Percentiles rank a stretch among this genome's conserved stretches.
Evolutionary conservation across 768 basidiomycete genomes (phyloP).

Genomic region (Podaxis sp.): DNA sequence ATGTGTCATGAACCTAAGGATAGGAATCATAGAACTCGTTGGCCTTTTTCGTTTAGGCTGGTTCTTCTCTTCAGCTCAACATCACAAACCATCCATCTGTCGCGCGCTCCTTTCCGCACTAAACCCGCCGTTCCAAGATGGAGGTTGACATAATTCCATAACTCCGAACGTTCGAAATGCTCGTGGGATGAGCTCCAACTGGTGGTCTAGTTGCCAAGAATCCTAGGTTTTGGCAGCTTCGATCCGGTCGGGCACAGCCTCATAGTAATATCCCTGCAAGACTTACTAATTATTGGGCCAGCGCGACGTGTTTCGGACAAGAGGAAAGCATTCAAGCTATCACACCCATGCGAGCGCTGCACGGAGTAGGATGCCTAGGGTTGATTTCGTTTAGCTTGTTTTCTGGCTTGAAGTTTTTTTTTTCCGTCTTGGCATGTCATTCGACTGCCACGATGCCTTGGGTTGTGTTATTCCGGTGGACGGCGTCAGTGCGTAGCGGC

Average conservation of each 20-base stretch:
- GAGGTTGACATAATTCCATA: background rate
- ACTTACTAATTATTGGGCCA: background rate
- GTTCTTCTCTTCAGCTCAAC: background rate
- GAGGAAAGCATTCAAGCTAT: background rate
- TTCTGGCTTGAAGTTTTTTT: background rate
- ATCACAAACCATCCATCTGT: background rate
- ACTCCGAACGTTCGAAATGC: background rate
- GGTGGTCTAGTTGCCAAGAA: background rate
- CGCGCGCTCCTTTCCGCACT: background rate
- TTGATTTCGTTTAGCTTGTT: background rate
- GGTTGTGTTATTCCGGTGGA: background rate
- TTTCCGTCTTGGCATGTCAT: background rate
- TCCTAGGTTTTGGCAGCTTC: background rate
- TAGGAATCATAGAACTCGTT: background rate
- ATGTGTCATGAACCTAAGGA: background rate
- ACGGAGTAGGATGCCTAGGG: background rate
- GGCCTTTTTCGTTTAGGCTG: background rate
- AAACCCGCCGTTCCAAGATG: background rate
- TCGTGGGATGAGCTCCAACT: background rate
- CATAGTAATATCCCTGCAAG: background rate
- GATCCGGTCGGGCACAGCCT: background rate
- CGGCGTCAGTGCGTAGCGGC: slow-evolving; percentile 10
- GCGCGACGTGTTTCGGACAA: background rate
- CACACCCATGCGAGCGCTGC: background rate
- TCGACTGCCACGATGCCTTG: background rate